Conservation (phyloP, 148 eudicot species). For the Suaeda aralocaspica region DNA sequence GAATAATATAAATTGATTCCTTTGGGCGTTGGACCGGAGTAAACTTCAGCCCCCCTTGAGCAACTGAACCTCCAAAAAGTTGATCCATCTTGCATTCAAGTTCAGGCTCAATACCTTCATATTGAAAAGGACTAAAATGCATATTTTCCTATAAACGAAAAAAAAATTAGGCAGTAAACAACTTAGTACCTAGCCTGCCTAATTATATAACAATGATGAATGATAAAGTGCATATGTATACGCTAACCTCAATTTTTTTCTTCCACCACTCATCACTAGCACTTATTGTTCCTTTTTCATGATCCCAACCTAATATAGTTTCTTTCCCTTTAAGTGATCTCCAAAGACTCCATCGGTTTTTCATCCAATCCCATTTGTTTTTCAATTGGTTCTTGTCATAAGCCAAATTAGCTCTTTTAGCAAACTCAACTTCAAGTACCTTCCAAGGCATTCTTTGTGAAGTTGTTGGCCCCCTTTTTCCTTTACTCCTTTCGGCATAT, state of each 20-base stretch:
- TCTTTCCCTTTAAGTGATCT: neutral
- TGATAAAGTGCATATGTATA: neutral
- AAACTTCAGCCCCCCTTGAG: neutral
- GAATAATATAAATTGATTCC: neutral
- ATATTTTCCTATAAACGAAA: neutral
- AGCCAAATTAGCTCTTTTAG: neutral
- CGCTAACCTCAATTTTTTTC: neutral
- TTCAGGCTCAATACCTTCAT: neutral
- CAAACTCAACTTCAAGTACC: neutral
- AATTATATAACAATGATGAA: neutral
- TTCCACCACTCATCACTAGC: conserved; percentile 12
- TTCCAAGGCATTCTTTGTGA: conserved; percentile 5
- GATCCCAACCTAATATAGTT: conserved; percentile 5
- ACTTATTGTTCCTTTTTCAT: conserved; percentile 8
- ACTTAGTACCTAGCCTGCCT: neutral
- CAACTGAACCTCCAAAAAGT: neutral
- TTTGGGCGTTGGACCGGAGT: neutral
- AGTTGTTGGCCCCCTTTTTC: neutral
- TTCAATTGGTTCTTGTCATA: neutral
- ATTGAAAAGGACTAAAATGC: neutral
- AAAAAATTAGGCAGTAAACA: neutral
- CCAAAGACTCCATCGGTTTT: neutral
- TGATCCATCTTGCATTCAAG: conserved; percentile 6
- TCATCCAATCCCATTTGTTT: neutral
- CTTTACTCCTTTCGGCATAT: neutral